These are phyloP conservation scores for Arthroderma uncinatum DNA, from an alignment of 2,329 filamentous ascomycete genomes.

Conservation along the genomic window DNA sequence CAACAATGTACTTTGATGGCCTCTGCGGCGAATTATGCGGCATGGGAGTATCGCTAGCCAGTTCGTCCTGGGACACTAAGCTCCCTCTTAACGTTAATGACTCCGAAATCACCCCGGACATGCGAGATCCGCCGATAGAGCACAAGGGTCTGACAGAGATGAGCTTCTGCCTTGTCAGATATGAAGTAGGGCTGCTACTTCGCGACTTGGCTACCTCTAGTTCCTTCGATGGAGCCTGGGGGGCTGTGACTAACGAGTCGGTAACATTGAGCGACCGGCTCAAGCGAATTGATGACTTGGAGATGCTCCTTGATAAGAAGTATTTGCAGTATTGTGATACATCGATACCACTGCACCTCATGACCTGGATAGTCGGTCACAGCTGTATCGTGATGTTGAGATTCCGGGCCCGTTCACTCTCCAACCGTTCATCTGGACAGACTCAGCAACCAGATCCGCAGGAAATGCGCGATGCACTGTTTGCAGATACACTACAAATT, in stretches of 20 bases:
- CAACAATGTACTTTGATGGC: background rate
- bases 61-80: slow-evolving; percentile 37
- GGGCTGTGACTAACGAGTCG: background rate
- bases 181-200: slow-evolving; percentile 33
- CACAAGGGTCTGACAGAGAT: slow-evolving; percentile 31
- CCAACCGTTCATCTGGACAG: slow-evolving; percentile 23
- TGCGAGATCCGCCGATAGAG: slow-evolving; percentile 24
- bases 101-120: slow-evolving; percentile 30
- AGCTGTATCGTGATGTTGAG: background rate
- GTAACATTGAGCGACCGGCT: slow-evolving; percentile 15
- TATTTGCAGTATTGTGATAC: slow-evolving; percentile 28
- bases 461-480: slow-evolving; percentile 29
- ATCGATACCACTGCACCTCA: slow-evolving; percentile 25
- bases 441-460: slow-evolving; percentile 20
- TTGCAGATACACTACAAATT: slow-evolving; percentile 27
- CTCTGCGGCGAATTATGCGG: background rate
- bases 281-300: slow-evolving; percentile 18
- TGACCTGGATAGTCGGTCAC: background rate
- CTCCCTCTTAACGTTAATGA: slow-evolving; percentile 36
- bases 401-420: slow-evolving; percentile 5
- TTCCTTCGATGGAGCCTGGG: background rate
- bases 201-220: slow-evolving; percentile 20
- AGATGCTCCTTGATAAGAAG: slow-evolving; percentile 23
- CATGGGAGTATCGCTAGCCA: background rate
- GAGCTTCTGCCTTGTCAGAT: slow-evolving; percentile 35